A percentile compares a stretch with the other conserved stretches of the same genome.
Evolutionary conservation across 257 asterid genomes (phyloP).

Genomic region (Echium plantagineum): DNA sequence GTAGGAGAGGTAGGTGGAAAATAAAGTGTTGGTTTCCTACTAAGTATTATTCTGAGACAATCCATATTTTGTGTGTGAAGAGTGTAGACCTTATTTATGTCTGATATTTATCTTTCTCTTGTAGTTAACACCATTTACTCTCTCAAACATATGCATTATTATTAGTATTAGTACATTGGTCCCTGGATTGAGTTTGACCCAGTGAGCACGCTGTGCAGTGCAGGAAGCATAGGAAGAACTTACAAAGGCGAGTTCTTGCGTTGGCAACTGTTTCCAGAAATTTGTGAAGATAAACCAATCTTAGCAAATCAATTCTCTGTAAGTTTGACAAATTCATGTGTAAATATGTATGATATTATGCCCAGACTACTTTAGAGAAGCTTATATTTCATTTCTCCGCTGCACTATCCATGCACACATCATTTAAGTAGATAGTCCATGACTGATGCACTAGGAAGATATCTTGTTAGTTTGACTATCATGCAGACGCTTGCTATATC

Average conservation of each 20-base stretch:
- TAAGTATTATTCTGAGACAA: neutral
- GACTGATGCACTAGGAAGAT: no score
- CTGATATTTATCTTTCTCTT: neutral
- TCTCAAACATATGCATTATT: neutral
- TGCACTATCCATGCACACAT: neutral
- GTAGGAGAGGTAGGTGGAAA: neutral
- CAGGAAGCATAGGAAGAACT: constrained; percentile 99
- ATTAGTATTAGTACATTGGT: neutral
- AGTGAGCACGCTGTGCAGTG: constrained; percentile 38
- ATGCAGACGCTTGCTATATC: neutral
- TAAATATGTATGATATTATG: neutral
- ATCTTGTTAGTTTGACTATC: no score
- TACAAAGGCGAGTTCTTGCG: constrained; percentile 87
- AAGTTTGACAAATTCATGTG: constrained; percentile 24
- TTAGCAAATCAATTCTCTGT: constrained; percentile 90
- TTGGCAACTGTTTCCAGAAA: constrained; percentile 86
- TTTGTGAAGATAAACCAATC: constrained; percentile 84
- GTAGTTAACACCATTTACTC: neutral
- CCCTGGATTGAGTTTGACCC: constrained; percentile 6
- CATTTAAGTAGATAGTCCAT: no score
- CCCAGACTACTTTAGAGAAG: neutral
- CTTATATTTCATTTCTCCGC: neutral
- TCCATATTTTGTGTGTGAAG: neutral
- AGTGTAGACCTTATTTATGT: neutral
- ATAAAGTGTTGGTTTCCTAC: neutral